Base-by-base conservation (phyloP, 2,329 filamentous ascomycete species). In the Calonectria fujianensis region DNA sequence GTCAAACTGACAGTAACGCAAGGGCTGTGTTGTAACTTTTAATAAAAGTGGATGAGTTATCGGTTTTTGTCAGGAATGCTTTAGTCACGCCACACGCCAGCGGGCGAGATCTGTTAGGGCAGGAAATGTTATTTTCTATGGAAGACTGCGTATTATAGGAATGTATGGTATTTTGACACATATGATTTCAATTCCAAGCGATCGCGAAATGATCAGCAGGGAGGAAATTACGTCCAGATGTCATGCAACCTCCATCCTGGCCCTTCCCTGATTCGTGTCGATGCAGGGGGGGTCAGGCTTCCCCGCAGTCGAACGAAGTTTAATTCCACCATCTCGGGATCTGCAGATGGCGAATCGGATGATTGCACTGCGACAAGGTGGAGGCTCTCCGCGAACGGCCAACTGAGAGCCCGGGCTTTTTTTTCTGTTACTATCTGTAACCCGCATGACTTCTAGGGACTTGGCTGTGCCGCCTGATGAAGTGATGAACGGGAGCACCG, bases 291-390 rank as follows among this genome's bases (percentile, higher is more conserved):
- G 52, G 52, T 57, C 52, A 35, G 31, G 52, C 52, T 57, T 57
- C 52, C 52, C 52, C 52, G 52, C 52, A 57, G 52, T 57, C 52
- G 29, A 57, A 57, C 52, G 52, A 57, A 57, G 29, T 57, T n/a
- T 57, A 57, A n/a, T 57, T 14, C 14, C 14, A 31, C 18, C 31
- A n/a, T 35, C 52, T n/a, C 31, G 52, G 45, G 7, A 57, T 57
- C 31, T 35, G 52, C 29, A n/a, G 52, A 57, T 35, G 52, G 31
- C 52, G 18, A 57, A 57, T 57, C 52, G 18, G 52, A 57, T n/a
- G 51, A 54, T 54, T 20, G 6, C 41, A n/a, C 10, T 8, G 0
- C 13, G 31, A 4, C 29, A 35, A n/a, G 29, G 52, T 35, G 29
- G 29, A 31, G 51, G 16, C 20, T 48, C 16, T 10, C 20, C 3